A percentile compares a stretch with the other conserved stretches of the same genome.
Conservation (phyloP, 257 asterid genomes). For the Solanum paucissectum region DNA sequence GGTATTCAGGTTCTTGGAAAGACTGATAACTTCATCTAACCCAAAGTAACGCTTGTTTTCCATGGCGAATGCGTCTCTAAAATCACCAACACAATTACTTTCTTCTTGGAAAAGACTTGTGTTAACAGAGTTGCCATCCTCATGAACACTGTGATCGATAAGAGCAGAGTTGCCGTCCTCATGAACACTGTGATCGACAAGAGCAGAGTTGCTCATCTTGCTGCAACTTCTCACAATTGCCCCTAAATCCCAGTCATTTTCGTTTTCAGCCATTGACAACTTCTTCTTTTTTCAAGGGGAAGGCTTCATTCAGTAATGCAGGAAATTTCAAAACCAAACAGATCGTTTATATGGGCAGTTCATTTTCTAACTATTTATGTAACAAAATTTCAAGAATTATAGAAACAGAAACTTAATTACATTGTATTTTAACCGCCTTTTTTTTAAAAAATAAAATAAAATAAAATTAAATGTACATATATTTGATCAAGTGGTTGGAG, state of each 20-base stretch:
- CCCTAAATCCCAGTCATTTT: slow-evolving; percentile 1
- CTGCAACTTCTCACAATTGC: slow-evolving; percentile 1
- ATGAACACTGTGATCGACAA: neutral
- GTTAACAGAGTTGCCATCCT: too few species aligned
- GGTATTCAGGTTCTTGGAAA: neutral
- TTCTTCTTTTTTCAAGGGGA: neutral
- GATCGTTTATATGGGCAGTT: neutral
- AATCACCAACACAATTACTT: neutral
- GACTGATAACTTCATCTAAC: neutral
- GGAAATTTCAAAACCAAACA: neutral
- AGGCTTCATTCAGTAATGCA: neutral
- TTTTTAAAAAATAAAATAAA: too few species aligned
- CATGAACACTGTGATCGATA: too few species aligned
- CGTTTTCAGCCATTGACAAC: neutral
- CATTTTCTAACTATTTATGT: neutral
- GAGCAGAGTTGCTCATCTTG: neutral
- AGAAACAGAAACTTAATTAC: neutral
- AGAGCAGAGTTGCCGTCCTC: neutral
- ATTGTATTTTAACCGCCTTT: neutral
- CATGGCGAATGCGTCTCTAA: neutral
- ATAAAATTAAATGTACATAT: too few species aligned
- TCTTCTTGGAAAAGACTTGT: neutral
- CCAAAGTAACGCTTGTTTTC: neutral
- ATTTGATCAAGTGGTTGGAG: neutral
- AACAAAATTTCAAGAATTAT: neutral